phyloP scores from a whole-genome alignment of 805 yeast species.

The Ogataea dorogensis region DNA sequence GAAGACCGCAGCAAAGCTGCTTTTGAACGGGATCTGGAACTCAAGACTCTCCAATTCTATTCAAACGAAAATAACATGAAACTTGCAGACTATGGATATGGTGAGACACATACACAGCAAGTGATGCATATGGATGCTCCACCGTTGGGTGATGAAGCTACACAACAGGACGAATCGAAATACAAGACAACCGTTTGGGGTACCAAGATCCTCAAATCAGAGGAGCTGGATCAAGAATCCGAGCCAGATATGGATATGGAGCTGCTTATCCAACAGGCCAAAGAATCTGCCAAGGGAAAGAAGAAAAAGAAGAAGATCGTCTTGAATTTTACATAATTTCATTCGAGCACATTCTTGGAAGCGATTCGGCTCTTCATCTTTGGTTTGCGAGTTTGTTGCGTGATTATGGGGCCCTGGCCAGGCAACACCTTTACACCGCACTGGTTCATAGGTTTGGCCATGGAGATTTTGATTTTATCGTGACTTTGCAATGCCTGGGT shows the following conservation, averaged over 20 bases:
- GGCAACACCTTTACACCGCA: constrained; percentile 32
- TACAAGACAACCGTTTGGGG: constrained; percentile 70
- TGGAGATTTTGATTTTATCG: constrained; percentile 22
- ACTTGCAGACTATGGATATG: constrained; percentile 37
- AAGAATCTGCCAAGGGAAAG: constrained; percentile 40
- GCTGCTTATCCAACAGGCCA: constrained; percentile 52
- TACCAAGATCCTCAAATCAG: constrained; percentile 49
- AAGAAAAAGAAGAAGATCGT: constrained; percentile 38
- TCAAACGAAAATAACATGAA: constrained; percentile 50
- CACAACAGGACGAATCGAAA: constrained; percentile 11
- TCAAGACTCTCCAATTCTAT: constrained; percentile 56
- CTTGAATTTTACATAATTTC: constrained; percentile 39
- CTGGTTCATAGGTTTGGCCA: constrained; percentile 26
- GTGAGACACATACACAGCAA: constrained; percentile 34
- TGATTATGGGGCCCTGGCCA: constrained; percentile 19
- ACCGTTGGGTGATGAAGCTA: constrained; percentile 12
- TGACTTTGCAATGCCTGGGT: constrained; percentile 11
- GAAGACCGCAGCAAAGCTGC: constrained; percentile 61
- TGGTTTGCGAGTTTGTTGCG: constrained; percentile 4
- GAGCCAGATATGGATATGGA: constrained; percentile 47
- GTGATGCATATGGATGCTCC: constrained; percentile 18
- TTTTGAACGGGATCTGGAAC: constrained; percentile 59
- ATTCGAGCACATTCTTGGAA: constrained; percentile 55
- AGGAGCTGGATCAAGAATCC: constrained; percentile 36
- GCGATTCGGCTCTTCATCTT: constrained; percentile 19